Evolutionary conservation across 371 early-diverging fungal genomes (phyloP).

Genomic region (Catenaria anguillulae): DNA sequence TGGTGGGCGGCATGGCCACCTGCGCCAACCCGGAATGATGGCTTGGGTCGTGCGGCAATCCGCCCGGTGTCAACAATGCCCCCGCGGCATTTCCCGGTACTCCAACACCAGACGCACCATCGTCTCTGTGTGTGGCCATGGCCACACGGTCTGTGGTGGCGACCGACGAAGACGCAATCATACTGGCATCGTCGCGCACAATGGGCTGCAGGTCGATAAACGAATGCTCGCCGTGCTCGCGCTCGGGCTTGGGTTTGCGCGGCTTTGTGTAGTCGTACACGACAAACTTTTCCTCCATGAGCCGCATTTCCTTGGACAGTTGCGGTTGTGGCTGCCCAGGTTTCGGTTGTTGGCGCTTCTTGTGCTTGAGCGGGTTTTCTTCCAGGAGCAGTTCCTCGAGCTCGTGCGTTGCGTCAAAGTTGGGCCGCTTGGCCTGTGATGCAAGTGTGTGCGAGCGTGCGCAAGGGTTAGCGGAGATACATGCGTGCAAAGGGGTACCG

Average conservation of each 20-base stretch:
- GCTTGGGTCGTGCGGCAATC: no score
- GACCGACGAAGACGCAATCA: neutral
- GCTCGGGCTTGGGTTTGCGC: neutral
- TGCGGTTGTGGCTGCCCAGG: slow-evolving; percentile 17
- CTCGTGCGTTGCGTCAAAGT: slow-evolving; percentile 90
- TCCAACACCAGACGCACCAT: no score
- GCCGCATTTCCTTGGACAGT: slow-evolving; percentile 29
- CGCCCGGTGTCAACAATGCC: no score
- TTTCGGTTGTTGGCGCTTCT: slow-evolving; percentile 9
- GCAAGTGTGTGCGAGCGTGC: neutral
- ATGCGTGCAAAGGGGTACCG: no score
- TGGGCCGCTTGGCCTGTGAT: slow-evolving; percentile 36
- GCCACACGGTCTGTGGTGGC: no score
- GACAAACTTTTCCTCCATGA: slow-evolving; percentile 46
- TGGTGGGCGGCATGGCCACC: no score
- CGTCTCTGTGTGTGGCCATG: no score
- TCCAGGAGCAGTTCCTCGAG: slow-evolving; percentile 81
- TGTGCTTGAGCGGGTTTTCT: slow-evolving; percentile 49
- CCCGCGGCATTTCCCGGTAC: no score
- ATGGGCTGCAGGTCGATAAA: slow-evolving; percentile 5
- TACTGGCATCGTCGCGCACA: neutral
- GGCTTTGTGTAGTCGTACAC: slow-evolving; percentile 44
- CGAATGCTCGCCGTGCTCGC: neutral
- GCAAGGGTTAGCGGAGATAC: slow-evolving; percentile 6
- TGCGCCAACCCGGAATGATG: no score